Evolutionary conservation across 805 yeast genomes (phyloP).

Genomic region (Hanseniaspora jakobsenii): DNA sequence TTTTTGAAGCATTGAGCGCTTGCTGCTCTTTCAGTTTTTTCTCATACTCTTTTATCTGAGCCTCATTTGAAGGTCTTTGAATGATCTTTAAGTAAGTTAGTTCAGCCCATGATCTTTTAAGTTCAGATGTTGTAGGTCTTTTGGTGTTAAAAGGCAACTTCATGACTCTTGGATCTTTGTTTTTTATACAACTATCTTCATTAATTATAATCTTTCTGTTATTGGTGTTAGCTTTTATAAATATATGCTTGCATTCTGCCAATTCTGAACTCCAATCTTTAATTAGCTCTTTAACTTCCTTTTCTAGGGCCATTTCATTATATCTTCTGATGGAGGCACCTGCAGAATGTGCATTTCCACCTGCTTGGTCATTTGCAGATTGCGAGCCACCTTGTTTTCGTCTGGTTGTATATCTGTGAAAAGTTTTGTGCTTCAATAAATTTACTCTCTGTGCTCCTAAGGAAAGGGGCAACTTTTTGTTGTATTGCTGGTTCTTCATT

Average conservation of each 20-base stretch:
- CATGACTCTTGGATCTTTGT: conserved; percentile 50
- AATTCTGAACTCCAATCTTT: conserved; percentile 52
- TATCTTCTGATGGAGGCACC: conserved; percentile 83
- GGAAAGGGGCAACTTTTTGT: conserved; percentile 36
- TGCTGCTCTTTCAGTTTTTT: conserved; percentile 22
- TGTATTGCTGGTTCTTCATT: conserved; percentile 43
- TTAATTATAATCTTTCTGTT: conserved; percentile 54
- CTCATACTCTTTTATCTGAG: conserved; percentile 22
- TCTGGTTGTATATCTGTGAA: conserved; percentile 90
- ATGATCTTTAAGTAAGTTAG: conserved; percentile 47
- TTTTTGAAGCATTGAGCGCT: conserved; percentile 22
- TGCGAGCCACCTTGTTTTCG: conserved; percentile 97
- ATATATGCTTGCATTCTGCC: conserved; percentile 54
- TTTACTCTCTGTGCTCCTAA: conserved; percentile 52
- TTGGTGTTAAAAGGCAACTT: conserved; percentile 80
- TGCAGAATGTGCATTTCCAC: conserved; percentile 93
- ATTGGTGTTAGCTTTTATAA: conserved; percentile 59
- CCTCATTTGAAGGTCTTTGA: conserved; percentile 36
- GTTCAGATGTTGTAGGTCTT: conserved; percentile 70
- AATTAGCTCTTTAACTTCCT: conserved; percentile 64
- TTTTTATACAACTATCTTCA: conserved; percentile 42
- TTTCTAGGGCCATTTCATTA: conserved; percentile 70
- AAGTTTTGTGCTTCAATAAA: conserved; percentile 65
- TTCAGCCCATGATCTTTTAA: conserved; percentile 74
- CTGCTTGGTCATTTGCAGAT: conserved; percentile 78